These are phyloP conservation scores for Pterocarpus santalinus DNA, from an alignment of 306 rosid genomes.

Conservation along the genomic window DNA sequence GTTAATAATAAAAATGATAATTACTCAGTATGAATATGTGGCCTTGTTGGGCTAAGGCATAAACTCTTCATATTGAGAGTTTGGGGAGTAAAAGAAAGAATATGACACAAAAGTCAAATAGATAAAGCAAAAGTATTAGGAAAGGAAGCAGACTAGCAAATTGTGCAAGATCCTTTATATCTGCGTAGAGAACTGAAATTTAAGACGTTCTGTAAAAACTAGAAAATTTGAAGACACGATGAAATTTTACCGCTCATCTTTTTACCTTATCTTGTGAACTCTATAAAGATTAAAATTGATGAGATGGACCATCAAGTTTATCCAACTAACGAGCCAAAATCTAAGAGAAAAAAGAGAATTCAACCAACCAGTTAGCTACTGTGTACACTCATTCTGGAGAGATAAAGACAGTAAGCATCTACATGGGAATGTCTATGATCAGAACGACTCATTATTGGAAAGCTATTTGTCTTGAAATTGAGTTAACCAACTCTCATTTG, in stretches of 20 bases:
- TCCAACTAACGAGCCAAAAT: constrained; percentile 23
- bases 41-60: neutral
- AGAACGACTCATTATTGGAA: neutral
- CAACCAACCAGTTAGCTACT: constrained; percentile 4
- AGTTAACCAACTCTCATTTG: neutral
- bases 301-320: constrained; percentile 1
- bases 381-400: neutral
- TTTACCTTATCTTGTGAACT: neutral
- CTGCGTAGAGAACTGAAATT: neutral
- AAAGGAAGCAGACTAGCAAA: neutral
- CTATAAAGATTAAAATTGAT: constrained; percentile 4
- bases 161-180: neutral
- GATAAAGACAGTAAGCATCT: neutral
- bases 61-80: neutral
- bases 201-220: neutral
- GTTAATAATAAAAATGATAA: neutral
- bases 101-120: neutral
- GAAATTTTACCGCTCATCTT: constrained; percentile 2
- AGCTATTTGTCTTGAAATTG: constrained; percentile 16
- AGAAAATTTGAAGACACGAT: neutral
- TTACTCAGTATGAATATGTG: neutral
- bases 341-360: neutral
- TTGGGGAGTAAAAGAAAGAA: constrained; percentile 20
- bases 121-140: constrained; percentile 12
- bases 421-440: neutral